Evolutionary conservation across 2,329 filamentous ascomycete species (phyloP).

Genomic region (Gyromitra esculenta): DNA sequence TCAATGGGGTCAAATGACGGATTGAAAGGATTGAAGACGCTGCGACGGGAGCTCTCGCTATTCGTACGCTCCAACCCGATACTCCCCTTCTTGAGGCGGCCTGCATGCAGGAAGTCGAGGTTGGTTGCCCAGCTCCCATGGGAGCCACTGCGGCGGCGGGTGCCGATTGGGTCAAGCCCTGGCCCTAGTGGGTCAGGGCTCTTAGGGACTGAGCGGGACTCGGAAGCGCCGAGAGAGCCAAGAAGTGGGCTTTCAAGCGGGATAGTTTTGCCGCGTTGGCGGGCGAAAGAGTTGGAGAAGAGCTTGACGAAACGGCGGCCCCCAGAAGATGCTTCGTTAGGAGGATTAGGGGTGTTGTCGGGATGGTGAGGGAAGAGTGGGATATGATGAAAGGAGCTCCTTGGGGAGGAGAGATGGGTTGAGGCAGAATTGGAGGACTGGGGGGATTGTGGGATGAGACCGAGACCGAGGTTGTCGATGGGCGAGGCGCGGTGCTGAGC

Average conservation of each 20-base stretch:
- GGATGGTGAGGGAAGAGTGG: constrained; percentile 55
- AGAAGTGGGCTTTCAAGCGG: constrained; percentile 70
- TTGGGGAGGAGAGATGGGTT: constrained; percentile 56
- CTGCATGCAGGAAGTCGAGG: constrained; percentile 61
- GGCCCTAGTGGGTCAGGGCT: constrained; percentile 59
- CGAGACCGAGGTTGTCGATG: constrained; percentile 54
- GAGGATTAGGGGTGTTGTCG: constrained; percentile 40
- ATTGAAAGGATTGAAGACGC: constrained; percentile 64
- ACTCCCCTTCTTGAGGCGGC: constrained; percentile 58
- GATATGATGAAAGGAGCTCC: constrained; percentile 57
- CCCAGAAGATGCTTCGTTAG: constrained; percentile 52
- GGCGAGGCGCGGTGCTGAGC: constrained; percentile 57
- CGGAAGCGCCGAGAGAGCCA: constrained; percentile 74
- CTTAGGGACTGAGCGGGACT: constrained; percentile 80
- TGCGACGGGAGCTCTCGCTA: constrained; percentile 54
- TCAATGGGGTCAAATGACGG: constrained; percentile 57
- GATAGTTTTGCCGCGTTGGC: constrained; percentile 69
- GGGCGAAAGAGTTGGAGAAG: constrained; percentile 56
- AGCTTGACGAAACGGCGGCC: constrained; percentile 54
- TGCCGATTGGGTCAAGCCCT: constrained; percentile 61
- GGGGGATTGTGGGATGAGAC: constrained; percentile 69
- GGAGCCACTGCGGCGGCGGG: constrained; percentile 60
- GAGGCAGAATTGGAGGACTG: constrained; percentile 65
- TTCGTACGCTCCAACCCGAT: constrained; percentile 46
- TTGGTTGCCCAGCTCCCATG: constrained; percentile 64